Conservation (phyloP, 2,329 filamentous ascomycete genomes). For the Fusarium setosum region DNA sequence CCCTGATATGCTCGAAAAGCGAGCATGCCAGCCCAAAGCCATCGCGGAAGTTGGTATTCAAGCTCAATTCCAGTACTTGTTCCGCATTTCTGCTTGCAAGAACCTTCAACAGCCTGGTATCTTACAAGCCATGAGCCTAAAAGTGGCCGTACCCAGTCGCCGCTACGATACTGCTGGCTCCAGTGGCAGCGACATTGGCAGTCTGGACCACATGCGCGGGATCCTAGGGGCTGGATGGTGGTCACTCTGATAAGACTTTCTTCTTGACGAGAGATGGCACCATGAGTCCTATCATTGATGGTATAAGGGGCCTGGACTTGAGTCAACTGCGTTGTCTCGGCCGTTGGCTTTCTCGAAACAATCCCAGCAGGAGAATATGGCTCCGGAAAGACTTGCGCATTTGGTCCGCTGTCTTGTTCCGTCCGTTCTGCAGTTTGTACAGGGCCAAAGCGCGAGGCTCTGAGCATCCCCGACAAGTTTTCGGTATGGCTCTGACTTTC, state of each 20-base stretch:
- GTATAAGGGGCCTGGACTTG: fast-evolving
- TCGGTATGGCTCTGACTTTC: background rate
- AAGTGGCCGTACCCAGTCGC: background rate
- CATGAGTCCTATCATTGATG: fast-evolving
- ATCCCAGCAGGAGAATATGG: too few species aligned
- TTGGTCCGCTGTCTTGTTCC: background rate
- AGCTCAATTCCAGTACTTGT: fast-evolving
- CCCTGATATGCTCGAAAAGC: background rate
- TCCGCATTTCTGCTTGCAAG: background rate
- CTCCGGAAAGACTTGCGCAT: too few species aligned
- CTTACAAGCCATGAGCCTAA: conserved; percentile 10
- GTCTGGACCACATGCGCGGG: background rate
- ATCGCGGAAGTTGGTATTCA: conserved; percentile 10
- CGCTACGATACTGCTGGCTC: background rate
- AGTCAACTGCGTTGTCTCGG: fast-evolving
- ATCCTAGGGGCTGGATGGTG: background rate
- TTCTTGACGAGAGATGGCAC: fast-evolving
- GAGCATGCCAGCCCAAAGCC: conserved; percentile 20
- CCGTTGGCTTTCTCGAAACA: fast-evolving
- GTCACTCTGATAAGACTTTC: background rate
- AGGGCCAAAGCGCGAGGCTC: fast-evolving
- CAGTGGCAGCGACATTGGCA: conserved; percentile 26
- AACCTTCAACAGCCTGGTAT: fast-evolving
- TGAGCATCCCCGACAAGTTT: fast-evolving
- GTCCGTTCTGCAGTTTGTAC: fast-evolving